Base-by-base conservation (phyloP, 441 rosid species). In the Capsella rubella region DNA sequence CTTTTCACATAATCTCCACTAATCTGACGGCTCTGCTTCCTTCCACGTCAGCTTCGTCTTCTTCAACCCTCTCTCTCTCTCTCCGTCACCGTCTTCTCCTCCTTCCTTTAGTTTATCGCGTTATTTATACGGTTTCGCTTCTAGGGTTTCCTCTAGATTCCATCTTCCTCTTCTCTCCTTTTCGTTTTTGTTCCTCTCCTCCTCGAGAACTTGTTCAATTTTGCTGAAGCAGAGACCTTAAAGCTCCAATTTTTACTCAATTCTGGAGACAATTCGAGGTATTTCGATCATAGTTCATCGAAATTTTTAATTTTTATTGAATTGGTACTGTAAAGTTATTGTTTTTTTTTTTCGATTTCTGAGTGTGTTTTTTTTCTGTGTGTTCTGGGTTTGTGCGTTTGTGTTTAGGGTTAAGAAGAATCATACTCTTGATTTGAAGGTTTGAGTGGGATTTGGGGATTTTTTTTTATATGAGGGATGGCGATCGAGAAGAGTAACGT, bases 401-500 rank as follows among this genome's bases (percentile, higher is more conserved):
- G 56, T 64, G 47, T 82, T 81, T 82, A 83, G 87, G 88, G 87
- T 80, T 87, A 35, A 68, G 61, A 31, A 16, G 35, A 67, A 50
- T 57, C 21, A 40, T 31, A 56, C 35, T 57, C 40, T 62, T 40
- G 53, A 59, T 58, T 57, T 57, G 43, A 61, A 58, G 56, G 59
- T 47, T 47, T 52, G 64, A 51, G 57, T 64, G 74, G 59, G 35
- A 60, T 61, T 42, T 72, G 54, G 67, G 78, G 72, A 13, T 73
- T 76, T 73, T 76, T 73, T 32, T 72, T 2, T 42, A 7, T 13
- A 1, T 10, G 27, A 46, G 68, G 83, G 59, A 93, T 96, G 99
- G 97, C 98, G 72, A 93, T 93, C 79, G 98, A 96, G 91, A 93
- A 96, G 95, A 91, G 89, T 73, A 85, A 77, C 78, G 89, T 88